These are phyloP conservation scores for Talaromyces piceae DNA, from an alignment of 2,329 filamentous ascomycete genomes.

Conservation along the genomic window DNA sequence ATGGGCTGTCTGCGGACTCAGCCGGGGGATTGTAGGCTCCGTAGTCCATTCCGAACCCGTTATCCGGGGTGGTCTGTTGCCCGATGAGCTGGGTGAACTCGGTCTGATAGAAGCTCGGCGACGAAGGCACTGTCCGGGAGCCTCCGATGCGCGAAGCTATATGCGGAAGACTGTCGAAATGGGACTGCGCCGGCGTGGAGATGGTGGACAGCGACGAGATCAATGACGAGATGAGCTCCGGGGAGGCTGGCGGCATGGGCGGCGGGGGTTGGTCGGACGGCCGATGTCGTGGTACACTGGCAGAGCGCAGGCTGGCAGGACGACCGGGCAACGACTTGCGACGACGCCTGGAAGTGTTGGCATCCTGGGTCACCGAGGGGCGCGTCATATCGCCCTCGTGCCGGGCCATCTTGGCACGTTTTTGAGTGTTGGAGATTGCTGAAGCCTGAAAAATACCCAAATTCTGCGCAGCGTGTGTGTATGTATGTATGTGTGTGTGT, in stretches of 20 bases:
- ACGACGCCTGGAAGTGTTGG: constrained; percentile 39
- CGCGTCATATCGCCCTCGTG: constrained; percentile 1
- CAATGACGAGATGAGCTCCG: constrained; percentile 50
- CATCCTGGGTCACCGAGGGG: constrained; percentile 3
- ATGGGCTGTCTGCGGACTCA: constrained; percentile 43
- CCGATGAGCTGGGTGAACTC: constrained; percentile 16
- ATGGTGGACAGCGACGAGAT: constrained; percentile 56
- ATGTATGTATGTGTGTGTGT: too few relatives aligned
- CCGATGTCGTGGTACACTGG: constrained; percentile 12
- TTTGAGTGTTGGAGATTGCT: too few relatives aligned
- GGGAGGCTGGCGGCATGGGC: constrained; percentile 37
- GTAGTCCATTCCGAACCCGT: constrained; percentile 65
- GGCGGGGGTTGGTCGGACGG: constrained; percentile 21
- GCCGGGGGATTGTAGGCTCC: constrained; percentile 53
- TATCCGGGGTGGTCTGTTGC: constrained; percentile 16
- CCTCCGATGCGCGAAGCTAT: constrained; percentile 23
- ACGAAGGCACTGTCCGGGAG: constrained; percentile 29
- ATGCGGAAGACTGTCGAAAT: constrained; percentile 56
- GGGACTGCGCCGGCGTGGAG: constrained; percentile 57
- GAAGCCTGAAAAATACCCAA: too few relatives aligned
- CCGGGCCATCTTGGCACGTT: constrained; percentile 5
- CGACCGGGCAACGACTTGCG: constrained; percentile 31
- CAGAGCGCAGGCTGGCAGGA: constrained; percentile 19
- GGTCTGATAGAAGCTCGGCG: constrained; percentile 20
- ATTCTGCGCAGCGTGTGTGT: too few relatives aligned